Evolutionary conservation across 345 rosid species (phyloP).

Genomic region (Eucalyptus leucophloia): DNA sequence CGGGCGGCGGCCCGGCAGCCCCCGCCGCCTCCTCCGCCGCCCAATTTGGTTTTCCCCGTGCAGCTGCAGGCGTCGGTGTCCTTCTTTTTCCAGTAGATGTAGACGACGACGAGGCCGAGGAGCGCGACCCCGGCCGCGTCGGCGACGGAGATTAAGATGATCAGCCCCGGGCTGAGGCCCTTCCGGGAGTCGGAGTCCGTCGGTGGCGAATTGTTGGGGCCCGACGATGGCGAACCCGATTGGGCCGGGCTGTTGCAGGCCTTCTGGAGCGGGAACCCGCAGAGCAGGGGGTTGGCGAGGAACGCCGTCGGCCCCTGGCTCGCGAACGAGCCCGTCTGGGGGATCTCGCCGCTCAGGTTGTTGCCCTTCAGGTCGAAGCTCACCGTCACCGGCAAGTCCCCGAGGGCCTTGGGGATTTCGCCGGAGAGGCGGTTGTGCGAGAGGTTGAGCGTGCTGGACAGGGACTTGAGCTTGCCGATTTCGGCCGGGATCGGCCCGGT

Average conservation of each 20-base stretch:
- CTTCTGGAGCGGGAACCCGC: slow-evolving; percentile 93
- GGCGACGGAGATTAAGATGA: slow-evolving; percentile 60
- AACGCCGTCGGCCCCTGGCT: slow-evolving; percentile 98
- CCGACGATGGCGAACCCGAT: slow-evolving; percentile 4
- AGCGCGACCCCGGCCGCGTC: slow-evolving; percentile 83
- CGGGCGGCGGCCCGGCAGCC: neutral
- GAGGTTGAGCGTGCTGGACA: slow-evolving; percentile 68
- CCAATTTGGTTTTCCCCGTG: slow-evolving; percentile 52
- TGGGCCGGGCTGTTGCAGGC: slow-evolving; percentile 29
- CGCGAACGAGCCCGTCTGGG: slow-evolving; percentile 82
- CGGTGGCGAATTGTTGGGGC: slow-evolving; percentile 4
- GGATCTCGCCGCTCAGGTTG: slow-evolving; percentile 78
- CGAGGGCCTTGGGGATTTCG: slow-evolving; percentile 61
- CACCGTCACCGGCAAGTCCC: slow-evolving; percentile 71
- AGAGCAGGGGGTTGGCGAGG: slow-evolving; percentile 61
- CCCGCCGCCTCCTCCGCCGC: slow-evolving; percentile 22
- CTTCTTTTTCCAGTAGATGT: slow-evolving; percentile 88
- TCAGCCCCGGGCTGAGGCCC: slow-evolving; percentile 59
- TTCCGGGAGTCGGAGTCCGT: slow-evolving; percentile 5
- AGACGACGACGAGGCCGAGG: slow-evolving; percentile 57
- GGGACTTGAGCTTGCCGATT: slow-evolving; percentile 62
- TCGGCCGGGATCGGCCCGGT: slow-evolving; percentile 57
- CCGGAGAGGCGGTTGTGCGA: slow-evolving; percentile 76
- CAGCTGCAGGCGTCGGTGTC: slow-evolving; percentile 79
- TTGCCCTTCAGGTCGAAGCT: slow-evolving; percentile 79